Evolutionary conservation across 495 filamentous ascomycete species (phyloP).

Genomic region (Mytilinidion resinicola): DNA sequence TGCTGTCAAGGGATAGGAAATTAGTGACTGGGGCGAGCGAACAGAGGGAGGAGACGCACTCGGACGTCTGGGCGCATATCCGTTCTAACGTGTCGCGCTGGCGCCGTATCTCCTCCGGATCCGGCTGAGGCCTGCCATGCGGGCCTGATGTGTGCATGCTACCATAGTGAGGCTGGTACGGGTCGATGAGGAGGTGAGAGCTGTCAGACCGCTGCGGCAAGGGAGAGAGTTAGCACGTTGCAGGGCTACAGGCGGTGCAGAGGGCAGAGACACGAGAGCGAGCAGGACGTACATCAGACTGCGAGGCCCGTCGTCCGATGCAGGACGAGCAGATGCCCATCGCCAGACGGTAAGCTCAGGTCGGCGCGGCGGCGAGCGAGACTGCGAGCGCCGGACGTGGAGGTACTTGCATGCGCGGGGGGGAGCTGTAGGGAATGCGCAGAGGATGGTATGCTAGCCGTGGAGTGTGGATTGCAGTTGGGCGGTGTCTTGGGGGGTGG

Average conservation of each 20-base stretch:
- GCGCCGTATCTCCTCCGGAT: slow-evolving; percentile 37
- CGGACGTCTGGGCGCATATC: slow-evolving; percentile 35
- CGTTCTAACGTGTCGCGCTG: slow-evolving; percentile 36
- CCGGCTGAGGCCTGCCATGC: slow-evolving; percentile 27
- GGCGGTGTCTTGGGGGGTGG: too few species aligned
- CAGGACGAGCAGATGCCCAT: slow-evolving; percentile 40
- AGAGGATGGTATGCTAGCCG: too few species aligned
- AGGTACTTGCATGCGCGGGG: background rate
- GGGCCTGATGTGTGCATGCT: slow-evolving; percentile 14
- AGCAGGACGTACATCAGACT: slow-evolving; percentile 29
- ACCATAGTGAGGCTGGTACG: slow-evolving; percentile 34
- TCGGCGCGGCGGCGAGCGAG: background rate
- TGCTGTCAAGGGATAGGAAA: slow-evolving; percentile 23
- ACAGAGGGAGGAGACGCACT: slow-evolving; percentile 25
- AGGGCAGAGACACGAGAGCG: background rate
- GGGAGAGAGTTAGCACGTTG: slow-evolving; percentile 9
- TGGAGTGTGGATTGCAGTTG: too few species aligned
- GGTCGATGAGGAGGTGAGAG: slow-evolving; percentile 32
- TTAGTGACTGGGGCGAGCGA: background rate
- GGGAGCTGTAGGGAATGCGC: too few species aligned
- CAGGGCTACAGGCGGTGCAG: background rate
- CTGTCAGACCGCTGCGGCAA: slow-evolving; percentile 32
- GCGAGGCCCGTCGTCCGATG: slow-evolving; percentile 33
- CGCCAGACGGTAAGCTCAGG: slow-evolving; percentile 8
- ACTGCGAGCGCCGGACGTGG: background rate